Percentiles rank a stretch among this genome's conserved stretches.
Evolutionary conservation across 306 rosid genomes (phyloP).

Genomic region (Pyrus betulifolia): DNA sequence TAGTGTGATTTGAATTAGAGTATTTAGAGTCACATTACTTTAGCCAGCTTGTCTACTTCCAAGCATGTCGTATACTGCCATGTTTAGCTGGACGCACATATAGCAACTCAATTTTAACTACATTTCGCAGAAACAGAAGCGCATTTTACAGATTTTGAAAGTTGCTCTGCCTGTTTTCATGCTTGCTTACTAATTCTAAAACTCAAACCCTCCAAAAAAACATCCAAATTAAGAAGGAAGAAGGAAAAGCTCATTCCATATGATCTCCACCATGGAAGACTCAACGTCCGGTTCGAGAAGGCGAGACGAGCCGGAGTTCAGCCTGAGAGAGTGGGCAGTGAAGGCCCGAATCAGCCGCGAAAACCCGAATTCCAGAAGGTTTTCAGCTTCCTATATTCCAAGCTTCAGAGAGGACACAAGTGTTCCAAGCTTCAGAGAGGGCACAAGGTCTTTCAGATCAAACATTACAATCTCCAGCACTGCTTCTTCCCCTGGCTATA

Average conservation of each 20-base stretch:
- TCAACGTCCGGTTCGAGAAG: slow-evolving; percentile 31
- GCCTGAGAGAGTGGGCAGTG: slow-evolving; percentile 56
- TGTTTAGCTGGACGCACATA: not conserved
- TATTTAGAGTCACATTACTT: too few species aligned
- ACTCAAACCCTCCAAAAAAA: not conserved
- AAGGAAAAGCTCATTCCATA: slow-evolving; percentile 3
- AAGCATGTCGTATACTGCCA: not conserved
- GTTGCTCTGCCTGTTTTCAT: not conserved
- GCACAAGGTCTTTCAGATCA: slow-evolving; percentile 74
- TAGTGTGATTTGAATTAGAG: not conserved
- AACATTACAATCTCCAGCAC: slow-evolving; percentile 74
- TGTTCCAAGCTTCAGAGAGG: slow-evolving; percentile 78
- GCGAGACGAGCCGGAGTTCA: slow-evolving; percentile 66
- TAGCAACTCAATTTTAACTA: not conserved
- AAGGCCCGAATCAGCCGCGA: slow-evolving; percentile 47
- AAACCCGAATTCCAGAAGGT: slow-evolving; percentile 57
- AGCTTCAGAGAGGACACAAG: slow-evolving; percentile 74
- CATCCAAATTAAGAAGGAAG: not conserved
- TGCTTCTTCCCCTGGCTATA: slow-evolving; percentile 87
- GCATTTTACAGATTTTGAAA: not conserved
- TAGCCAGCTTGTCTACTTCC: not conserved
- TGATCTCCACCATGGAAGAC: slow-evolving; percentile 43
- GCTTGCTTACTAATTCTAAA: not conserved
- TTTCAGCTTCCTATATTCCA: slow-evolving; percentile 76
- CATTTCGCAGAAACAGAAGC: not conserved